Base-by-base conservation (phyloP, 23 red algal genomes). In the Gracilariopsis chorda region DNA sequence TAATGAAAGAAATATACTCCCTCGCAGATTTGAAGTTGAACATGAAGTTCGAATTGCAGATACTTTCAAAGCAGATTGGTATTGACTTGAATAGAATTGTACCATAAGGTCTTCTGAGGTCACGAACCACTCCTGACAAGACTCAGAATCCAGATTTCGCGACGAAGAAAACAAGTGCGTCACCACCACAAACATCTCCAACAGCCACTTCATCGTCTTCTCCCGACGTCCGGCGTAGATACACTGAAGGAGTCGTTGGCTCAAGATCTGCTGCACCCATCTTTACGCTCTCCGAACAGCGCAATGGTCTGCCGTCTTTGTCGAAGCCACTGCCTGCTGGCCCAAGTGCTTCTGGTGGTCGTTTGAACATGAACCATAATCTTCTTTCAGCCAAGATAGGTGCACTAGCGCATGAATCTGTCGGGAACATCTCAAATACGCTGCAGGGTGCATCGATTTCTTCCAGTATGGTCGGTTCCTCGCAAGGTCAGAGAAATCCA, bases 1-100 rank as follows among this genome's bases (percentile, higher is more conserved):
- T 98, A 29, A 92, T 98, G 49, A 92, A 92, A 47, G 96, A 98
- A 83, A 81, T 98, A 56, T 95, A 95, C 58, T 59, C 62, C n/a
- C 32, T 95, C 32, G 70, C 84, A n/a, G 96, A 98, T 70, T 77
- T 98, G 27, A 98, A 98, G 71, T 83, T 98, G 4, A 95, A 95
- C 58, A 48, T 98, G 34, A 95, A 95, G 91, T 98, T 98, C 74
- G 96, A 98, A 78, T 53, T 98, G 0, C 88, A 90, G 59, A 68
- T 95, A n/a, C 68, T 98, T 23, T 95, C 79, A 28, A 98, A 98
- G 65, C 83, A 79, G 46, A 53, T 95, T 3, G 55, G 63, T 0
- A 59, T 98, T 7, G 93, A 95, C 47, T 78, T 95, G 12, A 65
- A 91, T 35, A 55, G 85, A 21, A 61, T 98, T 41, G 48, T 74